These are phyloP conservation scores for Zygosaccharomyces sapae DNA, from an alignment of 1,139 yeast species.

Conservation along the genomic window DNA sequence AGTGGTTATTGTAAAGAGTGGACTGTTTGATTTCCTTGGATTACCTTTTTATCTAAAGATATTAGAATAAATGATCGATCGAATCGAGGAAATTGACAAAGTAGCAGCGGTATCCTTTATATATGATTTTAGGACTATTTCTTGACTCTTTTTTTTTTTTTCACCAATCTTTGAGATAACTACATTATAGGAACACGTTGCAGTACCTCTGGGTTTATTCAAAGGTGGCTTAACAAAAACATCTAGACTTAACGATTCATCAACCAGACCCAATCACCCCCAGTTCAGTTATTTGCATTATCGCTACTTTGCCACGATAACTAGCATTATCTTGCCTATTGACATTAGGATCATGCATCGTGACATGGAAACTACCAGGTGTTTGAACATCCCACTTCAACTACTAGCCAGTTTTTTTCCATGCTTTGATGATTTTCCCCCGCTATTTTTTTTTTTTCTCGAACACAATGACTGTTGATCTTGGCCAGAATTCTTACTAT, in stretches of 20 bases:
- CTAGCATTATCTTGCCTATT: no score
- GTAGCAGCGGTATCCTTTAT: background rate
- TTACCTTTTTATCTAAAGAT: background rate
- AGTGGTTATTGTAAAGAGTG: background rate
- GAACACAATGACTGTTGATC: conserved; percentile 1
- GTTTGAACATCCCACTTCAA: background rate
- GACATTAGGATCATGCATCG: no score
- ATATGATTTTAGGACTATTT: background rate
- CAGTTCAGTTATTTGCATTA: no score
- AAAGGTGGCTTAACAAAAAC: background rate
- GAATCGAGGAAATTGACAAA: background rate
- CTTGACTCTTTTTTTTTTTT: background rate
- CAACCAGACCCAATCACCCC: background rate
- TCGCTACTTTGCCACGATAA: no score
- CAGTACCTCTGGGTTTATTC: background rate
- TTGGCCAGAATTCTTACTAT: background rate
- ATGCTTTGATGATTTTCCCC: background rate
- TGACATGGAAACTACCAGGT: background rate
- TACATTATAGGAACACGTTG: no score
- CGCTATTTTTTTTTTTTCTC: background rate
- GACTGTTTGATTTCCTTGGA: background rate
- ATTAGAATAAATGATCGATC: background rate
- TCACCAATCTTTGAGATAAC: background rate
- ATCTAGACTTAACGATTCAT: background rate
- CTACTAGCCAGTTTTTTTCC: background rate